phyloP scores from a whole-genome alignment of 495 filamentous ascomycete species.

The Sordaria brevicollis region DNA sequence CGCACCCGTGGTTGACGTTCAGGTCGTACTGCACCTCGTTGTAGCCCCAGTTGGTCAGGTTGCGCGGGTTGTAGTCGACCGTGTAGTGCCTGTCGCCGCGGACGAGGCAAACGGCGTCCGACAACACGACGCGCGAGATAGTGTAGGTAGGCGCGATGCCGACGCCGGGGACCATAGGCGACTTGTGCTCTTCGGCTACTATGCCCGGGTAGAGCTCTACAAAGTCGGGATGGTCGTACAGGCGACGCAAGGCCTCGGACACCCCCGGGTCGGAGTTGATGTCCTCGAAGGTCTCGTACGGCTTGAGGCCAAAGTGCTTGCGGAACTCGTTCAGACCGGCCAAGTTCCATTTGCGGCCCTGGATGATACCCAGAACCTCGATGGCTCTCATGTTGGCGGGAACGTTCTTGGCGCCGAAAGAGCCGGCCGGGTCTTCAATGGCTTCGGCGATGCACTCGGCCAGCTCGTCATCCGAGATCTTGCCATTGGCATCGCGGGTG shows the following conservation, averaged over 20 bases:
- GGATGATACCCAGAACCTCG: conserved; percentile 79
- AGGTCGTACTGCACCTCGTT: conserved; percentile 29
- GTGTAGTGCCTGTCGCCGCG: conserved; percentile 85
- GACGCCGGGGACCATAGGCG: conserved; percentile 62
- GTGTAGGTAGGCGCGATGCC: conserved; percentile 78
- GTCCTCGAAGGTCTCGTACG: conserved; percentile 69
- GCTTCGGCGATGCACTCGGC: conserved; percentile 54
- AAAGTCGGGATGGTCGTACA: conserved; percentile 62
- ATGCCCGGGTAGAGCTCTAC: conserved; percentile 79
- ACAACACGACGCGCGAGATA: conserved; percentile 71
- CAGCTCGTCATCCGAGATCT: conserved; percentile 56
- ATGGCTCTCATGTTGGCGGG: conserved; percentile 62
- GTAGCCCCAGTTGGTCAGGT: conserved; percentile 76
- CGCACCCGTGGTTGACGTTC: conserved; percentile 69
- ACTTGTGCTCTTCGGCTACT: conserved; percentile 71
- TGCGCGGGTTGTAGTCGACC: conserved; percentile 56
- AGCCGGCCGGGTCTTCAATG: conserved; percentile 54
- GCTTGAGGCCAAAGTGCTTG: conserved; percentile 64
- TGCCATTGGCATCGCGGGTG: conserved; percentile 24
- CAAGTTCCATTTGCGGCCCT: conserved; percentile 73
- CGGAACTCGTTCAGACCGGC: conserved; percentile 84
- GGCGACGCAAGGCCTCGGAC: conserved; percentile 54
- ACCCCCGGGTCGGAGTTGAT: conserved; percentile 76
- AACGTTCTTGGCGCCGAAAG: conserved; percentile 64
- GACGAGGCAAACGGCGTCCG: conserved; percentile 77